These are phyloP conservation scores for Fagus crenata DNA, from an alignment of 306 rosid species.

Conservation along the genomic window DNA sequence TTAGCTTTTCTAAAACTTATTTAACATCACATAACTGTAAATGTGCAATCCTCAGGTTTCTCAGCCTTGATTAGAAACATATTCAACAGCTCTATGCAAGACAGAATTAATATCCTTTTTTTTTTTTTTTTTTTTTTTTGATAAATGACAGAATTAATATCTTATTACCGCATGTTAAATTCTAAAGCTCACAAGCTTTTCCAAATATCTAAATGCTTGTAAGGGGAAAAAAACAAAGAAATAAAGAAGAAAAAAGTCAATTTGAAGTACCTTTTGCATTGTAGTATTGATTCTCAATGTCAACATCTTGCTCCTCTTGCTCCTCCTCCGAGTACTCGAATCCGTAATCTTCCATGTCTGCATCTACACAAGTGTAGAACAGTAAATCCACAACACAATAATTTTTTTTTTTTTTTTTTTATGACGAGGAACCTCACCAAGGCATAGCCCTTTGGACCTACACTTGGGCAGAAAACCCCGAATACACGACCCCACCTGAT, in stretches of 20 bases:
- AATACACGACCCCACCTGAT: too few relatives aligned
- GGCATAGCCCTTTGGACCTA: too few relatives aligned
- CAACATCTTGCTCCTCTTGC: conserved; percentile 98
- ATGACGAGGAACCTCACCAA: too few relatives aligned
- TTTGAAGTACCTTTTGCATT: conserved; percentile 70
- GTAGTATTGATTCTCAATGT: conserved; percentile 97
- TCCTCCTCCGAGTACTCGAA: conserved; percentile 99
- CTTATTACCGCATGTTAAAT: background rate
- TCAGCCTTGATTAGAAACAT: background rate
- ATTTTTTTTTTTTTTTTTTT: background rate
- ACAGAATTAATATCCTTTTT: background rate
- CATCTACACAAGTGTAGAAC: conserved; percentile 54
- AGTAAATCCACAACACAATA: background rate
- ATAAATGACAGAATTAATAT: background rate
- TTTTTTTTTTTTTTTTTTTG: too few relatives aligned
- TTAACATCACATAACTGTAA: background rate
- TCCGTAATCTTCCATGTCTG: conserved; percentile 98
- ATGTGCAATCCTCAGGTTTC: background rate
- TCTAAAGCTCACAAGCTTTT: conserved; percentile 20
- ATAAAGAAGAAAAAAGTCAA: conserved; percentile 1
- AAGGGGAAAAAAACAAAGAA: background rate
- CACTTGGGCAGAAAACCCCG: too few relatives aligned
- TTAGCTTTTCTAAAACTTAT: background rate
- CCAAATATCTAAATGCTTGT: background rate
- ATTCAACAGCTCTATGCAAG: background rate